phyloP scores from a whole-genome alignment of 305 asterid genomes.

The Withania somnifera region DNA sequence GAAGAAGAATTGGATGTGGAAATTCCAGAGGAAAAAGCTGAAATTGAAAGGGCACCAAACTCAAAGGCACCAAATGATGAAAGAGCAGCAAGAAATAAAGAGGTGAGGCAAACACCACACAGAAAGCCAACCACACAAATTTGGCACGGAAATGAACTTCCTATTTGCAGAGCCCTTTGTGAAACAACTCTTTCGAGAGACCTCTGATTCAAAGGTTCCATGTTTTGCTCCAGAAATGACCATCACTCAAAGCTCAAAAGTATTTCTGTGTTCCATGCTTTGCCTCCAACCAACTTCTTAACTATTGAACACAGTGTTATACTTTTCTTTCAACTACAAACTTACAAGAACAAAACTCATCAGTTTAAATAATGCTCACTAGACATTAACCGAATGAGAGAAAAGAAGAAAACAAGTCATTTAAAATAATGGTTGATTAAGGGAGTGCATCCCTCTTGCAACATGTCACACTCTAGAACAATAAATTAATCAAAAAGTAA shows the following conservation, averaged over 20 bases:
- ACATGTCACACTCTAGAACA: background rate
- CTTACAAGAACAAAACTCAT: background rate
- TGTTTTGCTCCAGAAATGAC: slow-evolving; percentile 8
- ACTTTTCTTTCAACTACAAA: background rate
- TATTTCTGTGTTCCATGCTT: too few species aligned
- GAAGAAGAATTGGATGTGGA: slow-evolving; percentile 21
- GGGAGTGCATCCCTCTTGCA: background rate
- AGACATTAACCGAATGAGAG: too few species aligned
- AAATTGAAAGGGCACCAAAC: slow-evolving; percentile 26
- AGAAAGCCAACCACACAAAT: slow-evolving; percentile 77
- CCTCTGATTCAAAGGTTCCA: slow-evolving; percentile 49
- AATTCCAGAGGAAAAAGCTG: slow-evolving; percentile 27
- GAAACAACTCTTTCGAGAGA: slow-evolving; percentile 73
- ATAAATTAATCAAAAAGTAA: background rate
- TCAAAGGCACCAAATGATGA: slow-evolving; percentile 52
- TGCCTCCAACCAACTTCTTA: too few species aligned
- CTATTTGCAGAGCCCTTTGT: slow-evolving; percentile 59
- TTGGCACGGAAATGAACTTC: slow-evolving; percentile 75
- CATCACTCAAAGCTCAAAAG: background rate
- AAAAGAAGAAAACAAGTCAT: background rate
- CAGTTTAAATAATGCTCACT: background rate
- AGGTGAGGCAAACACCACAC: slow-evolving; percentile 72
- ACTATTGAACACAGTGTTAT: too few species aligned
- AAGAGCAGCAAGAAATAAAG: slow-evolving; percentile 68
- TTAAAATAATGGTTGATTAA: background rate